phyloP scores from a whole-genome alignment of 129 eudicot species.

The Tagetes patula region DNA sequence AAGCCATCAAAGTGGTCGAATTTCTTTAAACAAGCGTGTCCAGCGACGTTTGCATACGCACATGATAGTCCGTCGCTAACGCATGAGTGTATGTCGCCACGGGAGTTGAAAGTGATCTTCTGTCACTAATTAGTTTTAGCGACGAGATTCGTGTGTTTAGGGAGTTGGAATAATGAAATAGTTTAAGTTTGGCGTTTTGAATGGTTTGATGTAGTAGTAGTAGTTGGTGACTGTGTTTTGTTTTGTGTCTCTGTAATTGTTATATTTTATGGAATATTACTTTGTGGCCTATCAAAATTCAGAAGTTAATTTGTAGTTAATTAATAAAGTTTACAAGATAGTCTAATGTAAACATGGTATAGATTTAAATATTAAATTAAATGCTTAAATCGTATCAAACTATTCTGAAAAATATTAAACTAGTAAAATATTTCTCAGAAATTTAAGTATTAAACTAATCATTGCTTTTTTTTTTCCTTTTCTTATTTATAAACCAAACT shows the following conservation, averaged over 20 bases:
- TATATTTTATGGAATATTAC: slow-evolving; percentile 24
- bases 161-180: slow-evolving; percentile 18
- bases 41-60: slow-evolving; percentile 76
- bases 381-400: too few relatives aligned
- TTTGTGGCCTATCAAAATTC: neutral
- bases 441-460: too few relatives aligned
- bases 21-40: slow-evolving; percentile 73
- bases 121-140: slow-evolving; percentile 55
- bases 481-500: too few relatives aligned
- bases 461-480: too few relatives aligned
- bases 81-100: slow-evolving; percentile 83
- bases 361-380: neutral
- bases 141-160: slow-evolving; percentile 4
- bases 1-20: slow-evolving; percentile 51
- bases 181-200: slow-evolving; percentile 22
- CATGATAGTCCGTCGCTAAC: slow-evolving; percentile 85
- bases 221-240: neutral
- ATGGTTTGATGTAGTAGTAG: slow-evolving; percentile 28
- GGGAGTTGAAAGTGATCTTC: slow-evolving; percentile 91
- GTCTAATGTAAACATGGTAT: neutral
- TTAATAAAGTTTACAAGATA: neutral
- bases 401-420: too few relatives aligned
- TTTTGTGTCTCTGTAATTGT: slow-evolving; percentile 5
- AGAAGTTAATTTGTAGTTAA: neutral
- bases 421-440: too few relatives aligned